Evolutionary conservation across 352 stramenopile species (phyloP).

Genomic region (Lagenidium sp.): DNA sequence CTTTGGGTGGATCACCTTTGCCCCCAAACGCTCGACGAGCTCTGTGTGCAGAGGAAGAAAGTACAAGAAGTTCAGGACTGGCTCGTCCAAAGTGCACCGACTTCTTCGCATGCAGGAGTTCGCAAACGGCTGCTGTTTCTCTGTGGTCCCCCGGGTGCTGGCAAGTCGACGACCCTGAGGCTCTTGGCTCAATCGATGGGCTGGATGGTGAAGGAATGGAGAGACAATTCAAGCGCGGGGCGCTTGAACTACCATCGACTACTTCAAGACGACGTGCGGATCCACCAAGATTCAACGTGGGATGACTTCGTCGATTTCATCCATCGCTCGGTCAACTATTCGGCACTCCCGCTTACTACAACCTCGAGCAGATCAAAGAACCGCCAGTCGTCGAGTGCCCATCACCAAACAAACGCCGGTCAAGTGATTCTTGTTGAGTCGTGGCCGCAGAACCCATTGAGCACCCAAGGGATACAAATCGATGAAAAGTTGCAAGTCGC

Average conservation of each 20-base stretch:
- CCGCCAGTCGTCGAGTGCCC: not conserved
- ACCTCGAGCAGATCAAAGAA: too few species aligned
- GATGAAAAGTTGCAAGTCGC: conserved; percentile 51
- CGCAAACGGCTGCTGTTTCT: conserved; percentile 69
- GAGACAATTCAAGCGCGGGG: conserved; percentile 50
- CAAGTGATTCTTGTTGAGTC: conserved; percentile 71
- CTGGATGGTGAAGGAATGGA: conserved; percentile 55
- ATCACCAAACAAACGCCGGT: conserved; percentile 8
- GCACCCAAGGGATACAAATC: conserved; percentile 19
- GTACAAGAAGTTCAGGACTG: conserved; percentile 59
- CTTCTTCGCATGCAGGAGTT: not conserved
- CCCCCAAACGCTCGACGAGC: conserved; percentile 40
- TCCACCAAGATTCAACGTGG: conserved; percentile 30
- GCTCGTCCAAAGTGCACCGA: conserved; percentile 13
- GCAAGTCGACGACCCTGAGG: conserved; percentile 73
- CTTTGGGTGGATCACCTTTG: conserved; percentile 46
- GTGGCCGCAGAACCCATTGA: conserved; percentile 42
- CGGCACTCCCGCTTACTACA: conserved; percentile 30
- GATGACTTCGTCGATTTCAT: conserved; percentile 81
- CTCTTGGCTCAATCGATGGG: conserved; percentile 40
- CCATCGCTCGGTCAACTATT: conserved; percentile 54
- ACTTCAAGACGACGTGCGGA: conserved; percentile 40
- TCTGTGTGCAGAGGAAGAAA: conserved; percentile 84
- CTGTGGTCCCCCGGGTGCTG: conserved; percentile 64
- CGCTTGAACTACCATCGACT: conserved; percentile 43